Percentiles rank a stretch among this genome's conserved stretches.
Evolutionary conservation across 1,284 basidiomycete species (phyloP).

Genomic region (Cutaneotrichosporon cutaneum): DNA sequence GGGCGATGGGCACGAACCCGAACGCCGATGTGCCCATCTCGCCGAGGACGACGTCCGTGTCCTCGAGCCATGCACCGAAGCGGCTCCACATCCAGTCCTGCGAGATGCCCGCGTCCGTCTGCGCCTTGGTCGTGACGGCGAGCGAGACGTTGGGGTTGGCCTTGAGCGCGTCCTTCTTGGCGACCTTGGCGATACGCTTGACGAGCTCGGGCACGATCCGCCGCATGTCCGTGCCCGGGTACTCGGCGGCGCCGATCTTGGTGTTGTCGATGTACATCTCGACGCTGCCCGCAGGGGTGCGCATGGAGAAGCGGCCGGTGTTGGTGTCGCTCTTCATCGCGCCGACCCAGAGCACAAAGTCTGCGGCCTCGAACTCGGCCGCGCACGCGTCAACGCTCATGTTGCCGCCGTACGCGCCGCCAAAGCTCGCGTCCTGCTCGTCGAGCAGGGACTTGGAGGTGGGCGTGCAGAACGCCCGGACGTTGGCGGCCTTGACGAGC

Average conservation of each 20-base stretch:
- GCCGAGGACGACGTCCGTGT: constrained; percentile 61
- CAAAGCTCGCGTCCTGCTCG: constrained; percentile 76
- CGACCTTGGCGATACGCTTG: constrained; percentile 40
- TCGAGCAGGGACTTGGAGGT: constrained; percentile 83
- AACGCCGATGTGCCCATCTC: constrained; percentile 71
- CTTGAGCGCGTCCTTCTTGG: constrained; percentile 33
- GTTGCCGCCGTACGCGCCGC: constrained; percentile 80
- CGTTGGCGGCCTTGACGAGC: constrained; percentile 67
- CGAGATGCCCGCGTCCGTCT: constrained; percentile 55
- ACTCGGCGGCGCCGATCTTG: constrained; percentile 58
- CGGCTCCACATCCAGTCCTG: constrained; percentile 87
- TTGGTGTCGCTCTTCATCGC: constrained; percentile 85
- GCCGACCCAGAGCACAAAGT: constrained; percentile 82
- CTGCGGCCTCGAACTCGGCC: constrained; percentile 74
- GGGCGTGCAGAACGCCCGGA: constrained; percentile 63
- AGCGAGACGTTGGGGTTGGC: constrained; percentile 32
- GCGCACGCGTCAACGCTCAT: constrained; percentile 70
- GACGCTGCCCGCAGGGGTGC: constrained; percentile 57
- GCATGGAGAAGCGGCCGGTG: constrained; percentile 56
- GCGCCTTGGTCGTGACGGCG: constrained; percentile 24
- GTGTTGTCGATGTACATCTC: constrained; percentile 82
- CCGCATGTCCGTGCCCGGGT: constrained; percentile 55
- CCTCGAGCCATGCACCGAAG: constrained; percentile 71
- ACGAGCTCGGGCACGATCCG: constrained; percentile 53
- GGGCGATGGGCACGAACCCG: constrained; percentile 70